Percentiles rank a stretch among this genome's conserved stretches.
Evolutionary conservation across 2,329 filamentous ascomycete genomes (phyloP).

Genomic region (Xylaria sp.): DNA sequence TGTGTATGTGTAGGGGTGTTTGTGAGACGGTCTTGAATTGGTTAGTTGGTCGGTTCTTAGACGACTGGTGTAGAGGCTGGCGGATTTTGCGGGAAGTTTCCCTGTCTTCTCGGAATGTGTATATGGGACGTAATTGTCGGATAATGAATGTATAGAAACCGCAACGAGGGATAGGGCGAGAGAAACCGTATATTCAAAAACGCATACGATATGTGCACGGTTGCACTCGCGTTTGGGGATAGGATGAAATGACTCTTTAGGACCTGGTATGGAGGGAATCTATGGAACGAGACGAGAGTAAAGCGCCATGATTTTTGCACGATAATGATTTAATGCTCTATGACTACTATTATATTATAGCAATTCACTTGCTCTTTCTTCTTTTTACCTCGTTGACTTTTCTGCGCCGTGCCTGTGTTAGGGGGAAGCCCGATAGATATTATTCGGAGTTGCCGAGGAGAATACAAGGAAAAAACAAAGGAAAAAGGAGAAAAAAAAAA

Average conservation of each 20-base stretch:
- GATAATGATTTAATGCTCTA: slow-evolving; percentile 31
- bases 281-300: slow-evolving; percentile 4
- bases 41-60: too few relatives aligned
- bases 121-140: slow-evolving; percentile 32
- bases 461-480: not conserved
- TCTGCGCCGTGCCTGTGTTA: not conserved
- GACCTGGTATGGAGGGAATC: not conserved
- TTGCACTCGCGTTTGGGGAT: not conserved
- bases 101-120: slow-evolving; percentile 13
- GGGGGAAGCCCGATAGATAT: not conserved
- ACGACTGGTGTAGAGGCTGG: not conserved
- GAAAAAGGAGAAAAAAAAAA: too few relatives aligned
- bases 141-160: slow-evolving; percentile 20
- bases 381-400: not conserved
- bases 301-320: slow-evolving; percentile 5
- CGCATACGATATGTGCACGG: not conserved
- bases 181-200: not conserved
- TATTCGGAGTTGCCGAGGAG: too few relatives aligned
- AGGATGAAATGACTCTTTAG: not conserved
- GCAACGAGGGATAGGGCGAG: not conserved
- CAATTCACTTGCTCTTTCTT: slow-evolving; percentile 16
- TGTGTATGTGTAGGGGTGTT: slow-evolving; percentile 57
- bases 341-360: slow-evolving; percentile 17
- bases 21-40: not conserved
- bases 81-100: not conserved